phyloP scores from a whole-genome alignment of 192 early-diverging fungal species.

The Coemansia sp. region DNA sequence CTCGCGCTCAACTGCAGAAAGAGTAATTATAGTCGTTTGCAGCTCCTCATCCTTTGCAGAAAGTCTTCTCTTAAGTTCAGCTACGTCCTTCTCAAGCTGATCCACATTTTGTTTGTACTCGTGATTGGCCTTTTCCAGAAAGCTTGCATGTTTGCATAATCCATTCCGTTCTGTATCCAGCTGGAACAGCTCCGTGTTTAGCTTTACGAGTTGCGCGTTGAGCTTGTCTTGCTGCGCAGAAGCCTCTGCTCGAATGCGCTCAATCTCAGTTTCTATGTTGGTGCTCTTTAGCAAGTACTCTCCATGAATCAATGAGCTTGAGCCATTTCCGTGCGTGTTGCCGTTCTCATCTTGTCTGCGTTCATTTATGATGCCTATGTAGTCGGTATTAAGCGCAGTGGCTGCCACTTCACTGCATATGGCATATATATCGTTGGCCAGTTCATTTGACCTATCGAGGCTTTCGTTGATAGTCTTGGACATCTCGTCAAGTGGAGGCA shows the following conservation, averaged over 20 bases:
- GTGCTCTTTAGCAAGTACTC: neutral
- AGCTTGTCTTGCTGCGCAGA: conserved; percentile 8
- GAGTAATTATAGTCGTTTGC: neutral
- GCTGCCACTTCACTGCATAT: conserved; percentile 1
- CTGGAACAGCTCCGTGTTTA: conserved; percentile 18
- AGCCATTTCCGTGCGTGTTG: neutral
- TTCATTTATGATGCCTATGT: neutral
- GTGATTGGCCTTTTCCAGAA: conserved; percentile 10
- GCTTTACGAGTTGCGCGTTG: conserved; percentile 17
- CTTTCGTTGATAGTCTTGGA: conserved; percentile 15
- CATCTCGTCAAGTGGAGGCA: conserved; percentile 19
- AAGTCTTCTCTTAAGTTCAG: conserved; percentile 5
- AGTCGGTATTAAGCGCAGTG: neutral
- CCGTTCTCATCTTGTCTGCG: neutral
- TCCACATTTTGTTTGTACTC: conserved; percentile 14
- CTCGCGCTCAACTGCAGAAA: conserved; percentile 9
- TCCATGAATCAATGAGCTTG: neutral
- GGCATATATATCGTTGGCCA: conserved; percentile 22
- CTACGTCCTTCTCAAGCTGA: conserved; percentile 1
- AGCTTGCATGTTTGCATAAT: neutral
- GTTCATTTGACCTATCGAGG: conserved; percentile 21
- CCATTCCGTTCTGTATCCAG: neutral
- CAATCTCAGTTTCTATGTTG: neutral
- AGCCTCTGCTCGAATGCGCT: neutral
- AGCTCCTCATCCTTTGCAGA: neutral